Base-by-base conservation (phyloP, 108 stramenopile species). In the Skeletonema marinoi region DNA sequence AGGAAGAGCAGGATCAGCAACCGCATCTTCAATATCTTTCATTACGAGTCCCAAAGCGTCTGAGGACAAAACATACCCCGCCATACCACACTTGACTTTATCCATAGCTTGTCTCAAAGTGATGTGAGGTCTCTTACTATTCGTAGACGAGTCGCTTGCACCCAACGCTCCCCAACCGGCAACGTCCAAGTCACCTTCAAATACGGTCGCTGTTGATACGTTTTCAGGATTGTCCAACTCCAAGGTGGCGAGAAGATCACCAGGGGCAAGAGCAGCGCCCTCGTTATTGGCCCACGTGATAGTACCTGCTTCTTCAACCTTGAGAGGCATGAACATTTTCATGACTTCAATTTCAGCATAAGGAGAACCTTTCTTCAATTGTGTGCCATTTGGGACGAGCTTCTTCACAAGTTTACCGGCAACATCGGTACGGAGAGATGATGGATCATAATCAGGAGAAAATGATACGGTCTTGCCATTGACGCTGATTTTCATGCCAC, bases 241-340 rank as follows among this genome's bases (percentile, higher is more conserved):
- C 4, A 99, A 84, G 10, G 87, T 94, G 19, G 96, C 98, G 56
- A 99, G 75, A 29, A 98, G 74, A 74, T 97, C 97, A 32, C 99
- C 99, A 4, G 98, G 87, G 39, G 89, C 75, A 8, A 99, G 67
- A 35, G 97, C 78, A 32, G 97, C 97, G 31, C 99, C 99, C 85
- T 95, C 94, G 70, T 95, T 96, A 68, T 71, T 70, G 4, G 86
- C 75, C 96, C 94, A 96, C 41, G 96, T 77, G 16, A 92, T 83
- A 29, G 98, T 73, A 35, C 99, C 99, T 29, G 94, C 60, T 81
- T 99, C 99, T 56, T 90, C 95, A 1, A 98, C 98, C 71, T 86
- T 88, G 30, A 99, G 92, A n/a, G 97, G 97, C 98, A 99, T 96
- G 90, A 98, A 98, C 99, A 99, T 99, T 83, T 99, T 99, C 99